Conservation (phyloP, 2,329 filamentous ascomycete genomes). For the Trichoderma oligosporum region DNA sequence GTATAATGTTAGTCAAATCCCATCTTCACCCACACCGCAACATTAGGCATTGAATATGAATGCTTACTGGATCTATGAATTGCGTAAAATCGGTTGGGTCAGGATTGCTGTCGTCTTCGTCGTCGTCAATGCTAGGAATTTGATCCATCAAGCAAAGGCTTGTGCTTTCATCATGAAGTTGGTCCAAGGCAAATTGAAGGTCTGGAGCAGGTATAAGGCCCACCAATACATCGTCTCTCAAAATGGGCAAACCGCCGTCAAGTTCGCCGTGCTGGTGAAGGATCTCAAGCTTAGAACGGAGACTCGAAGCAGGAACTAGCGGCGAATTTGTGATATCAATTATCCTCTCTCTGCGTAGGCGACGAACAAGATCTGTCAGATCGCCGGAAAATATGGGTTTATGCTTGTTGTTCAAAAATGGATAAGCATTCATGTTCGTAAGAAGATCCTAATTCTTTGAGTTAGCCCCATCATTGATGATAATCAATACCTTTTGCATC, state of each 20-base stretch:
- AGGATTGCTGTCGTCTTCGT: constrained; percentile 52
- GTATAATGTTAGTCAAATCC: constrained; percentile 18
- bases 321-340: constrained; percentile 88
- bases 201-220: constrained; percentile 92
- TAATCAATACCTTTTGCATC: constrained; percentile 51
- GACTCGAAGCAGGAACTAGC: constrained; percentile 68
- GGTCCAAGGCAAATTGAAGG: constrained; percentile 87
- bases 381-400: constrained; percentile 88
- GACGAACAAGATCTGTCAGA: constrained; percentile 79
- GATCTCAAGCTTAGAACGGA: constrained; percentile 76
- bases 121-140: constrained; percentile 59
- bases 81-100: constrained; percentile 82
- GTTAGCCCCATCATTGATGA: neutral
- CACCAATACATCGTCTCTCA: constrained; percentile 74
- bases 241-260: constrained; percentile 84
- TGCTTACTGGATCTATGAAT: constrained; percentile 78
- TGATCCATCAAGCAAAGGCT: constrained; percentile 79
- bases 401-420: constrained; percentile 94
- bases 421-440: constrained; percentile 96
- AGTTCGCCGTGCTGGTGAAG: constrained; percentile 84
- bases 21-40: no score
- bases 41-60: neutral
- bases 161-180: constrained; percentile 68
- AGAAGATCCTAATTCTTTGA: constrained; percentile 64
- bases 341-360: constrained; percentile 67